Evolutionary conservation across 495 filamentous ascomycete genomes (phyloP).

Genomic region (Arthonia radiata): DNA sequence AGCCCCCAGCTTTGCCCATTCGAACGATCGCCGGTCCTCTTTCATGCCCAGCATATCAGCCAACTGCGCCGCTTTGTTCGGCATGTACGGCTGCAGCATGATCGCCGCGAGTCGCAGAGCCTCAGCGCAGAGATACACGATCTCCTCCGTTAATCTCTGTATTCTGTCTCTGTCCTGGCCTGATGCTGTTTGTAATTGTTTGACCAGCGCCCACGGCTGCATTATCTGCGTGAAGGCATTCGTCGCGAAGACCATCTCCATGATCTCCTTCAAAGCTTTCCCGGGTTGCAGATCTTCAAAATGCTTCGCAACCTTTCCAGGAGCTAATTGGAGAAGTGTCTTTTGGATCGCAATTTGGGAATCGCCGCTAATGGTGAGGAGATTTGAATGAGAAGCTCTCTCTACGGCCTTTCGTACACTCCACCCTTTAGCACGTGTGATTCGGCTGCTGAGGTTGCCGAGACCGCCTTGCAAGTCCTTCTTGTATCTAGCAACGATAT

Average conservation of each 20-base stretch:
- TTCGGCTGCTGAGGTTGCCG: slow-evolving; percentile 52
- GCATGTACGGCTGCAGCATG: slow-evolving; percentile 77
- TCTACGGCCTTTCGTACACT: slow-evolving; percentile 29
- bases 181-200: slow-evolving; percentile 45
- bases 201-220: slow-evolving; percentile 20
- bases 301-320: slow-evolving; percentile 18
- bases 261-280: slow-evolving; percentile 37
- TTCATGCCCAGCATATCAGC: slow-evolving; percentile 57
- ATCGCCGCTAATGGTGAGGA: slow-evolving; percentile 1
- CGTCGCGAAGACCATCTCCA: slow-evolving; percentile 33
- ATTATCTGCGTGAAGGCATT: slow-evolving; percentile 7
- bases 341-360: slow-evolving; percentile 10
- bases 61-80: slow-evolving; percentile 44
- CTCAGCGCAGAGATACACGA: slow-evolving; percentile 49
- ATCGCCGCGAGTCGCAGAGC: slow-evolving; percentile 61
- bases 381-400: slow-evolving; percentile 9
- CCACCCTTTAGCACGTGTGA: slow-evolving; percentile 42
- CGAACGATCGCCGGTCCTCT: slow-evolving; percentile 28
- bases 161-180: slow-evolving; percentile 27
- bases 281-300: slow-evolving; percentile 45
- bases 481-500: slow-evolving; percentile 53
- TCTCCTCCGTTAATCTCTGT: slow-evolving; percentile 13
- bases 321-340: slow-evolving; percentile 13
- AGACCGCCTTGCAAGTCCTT: slow-evolving; percentile 46
- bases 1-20: slow-evolving; percentile 25